Base-by-base conservation (phyloP, 1,284 basidiomycete genomes). In the Cryptococcus hybrid region DNA sequence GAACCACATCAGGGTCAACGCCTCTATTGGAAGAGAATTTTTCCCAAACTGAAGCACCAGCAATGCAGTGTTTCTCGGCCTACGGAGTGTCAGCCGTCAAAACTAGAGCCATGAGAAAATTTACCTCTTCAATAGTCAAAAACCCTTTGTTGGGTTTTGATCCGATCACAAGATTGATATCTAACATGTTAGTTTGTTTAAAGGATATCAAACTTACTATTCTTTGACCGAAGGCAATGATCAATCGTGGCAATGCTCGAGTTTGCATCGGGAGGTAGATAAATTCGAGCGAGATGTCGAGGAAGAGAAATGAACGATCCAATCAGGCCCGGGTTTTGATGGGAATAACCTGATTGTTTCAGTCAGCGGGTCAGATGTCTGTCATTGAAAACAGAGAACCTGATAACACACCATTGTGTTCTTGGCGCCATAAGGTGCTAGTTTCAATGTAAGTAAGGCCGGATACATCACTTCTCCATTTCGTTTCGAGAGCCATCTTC, bases 211-310 rank as follows among this genome's bases (percentile, higher is more conserved):
- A 3, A 62, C 69, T 60, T 47, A 74, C 67, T 92, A 77, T 91
- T 88, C 80, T 88, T 89, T 36, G 89, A 85, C 49, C 87, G 79
- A 61, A 94, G 74, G 66, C 88, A 91, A 76, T 94, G 92, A 3
- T 87, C 84, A 57, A 92, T 82, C 24, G 78, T 79, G 45, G 86
- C 88, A 57, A 92, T 78, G 77, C 88, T 86, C 66, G 88, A 88
- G 76, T 94, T 93, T 39, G 88, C 87, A 71, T 94, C 92, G n/a
- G 90, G 88, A 0, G 92, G 90, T 39, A 94, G 81, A 75, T 93
- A 94, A 43, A 94, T 88, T 12, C 92, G 84, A 0, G 88, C 88
- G 50, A 87, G 81, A 47, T 80, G 78, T 13, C 88, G 82, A 62
- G 91, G 91, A 59, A 93, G 78, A 64, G 86, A 85, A 58, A 93